Base-by-base conservation (phyloP, 805 yeast species). In the Cyberlindnera xishuangbannaensis region DNA sequence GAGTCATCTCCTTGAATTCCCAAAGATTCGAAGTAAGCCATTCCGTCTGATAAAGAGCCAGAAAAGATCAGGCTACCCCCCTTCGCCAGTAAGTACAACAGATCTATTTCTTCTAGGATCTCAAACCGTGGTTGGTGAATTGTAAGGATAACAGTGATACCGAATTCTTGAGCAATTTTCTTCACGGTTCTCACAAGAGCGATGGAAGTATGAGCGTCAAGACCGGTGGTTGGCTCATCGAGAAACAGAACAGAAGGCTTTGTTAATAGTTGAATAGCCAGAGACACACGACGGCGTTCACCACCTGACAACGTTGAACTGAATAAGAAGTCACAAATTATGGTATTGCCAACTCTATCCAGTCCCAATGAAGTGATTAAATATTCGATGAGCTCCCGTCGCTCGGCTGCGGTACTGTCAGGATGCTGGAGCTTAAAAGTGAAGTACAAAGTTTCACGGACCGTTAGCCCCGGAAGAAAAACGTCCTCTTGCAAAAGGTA, bases 211-310 rank as follows among this genome's bases (percentile, higher is more conserved):
- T 75, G 76, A 5, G 94, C 78, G 55, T 85, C 95, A 21, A 85
- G 59, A 1, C 95, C 95, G 0, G 95, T 84, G 1, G 95, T 85
- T 6, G 95, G 95, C 47, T 85, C 95, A 54, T 85, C 95, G 27
- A 85, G 57, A 47, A 84, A 84, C 39, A 86, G 56, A 2, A 85
- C 61, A 0, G 87, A 74, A 0, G 95, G 95, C 43, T 77, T 81
- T 6, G 83, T 72, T 30, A 85, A 63, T 50, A 85, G 60, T 53
- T 85, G 95, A 13, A 84, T 72, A 0, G 85, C 95, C 23, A 85
- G 71, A 28, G 88, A 78, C 4, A 83, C 67, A 38, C 95, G 58
- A 48, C 95, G 56, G 48, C 78, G 80, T 50, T 85, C 95, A 20
- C 95, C 95, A 12, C 95, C 95, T 4, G 90, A 81, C 5, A 85